phyloP scores from a whole-genome alignment of 371 early-diverging fungal genomes.

The Actinomortierella wolfii region DNA sequence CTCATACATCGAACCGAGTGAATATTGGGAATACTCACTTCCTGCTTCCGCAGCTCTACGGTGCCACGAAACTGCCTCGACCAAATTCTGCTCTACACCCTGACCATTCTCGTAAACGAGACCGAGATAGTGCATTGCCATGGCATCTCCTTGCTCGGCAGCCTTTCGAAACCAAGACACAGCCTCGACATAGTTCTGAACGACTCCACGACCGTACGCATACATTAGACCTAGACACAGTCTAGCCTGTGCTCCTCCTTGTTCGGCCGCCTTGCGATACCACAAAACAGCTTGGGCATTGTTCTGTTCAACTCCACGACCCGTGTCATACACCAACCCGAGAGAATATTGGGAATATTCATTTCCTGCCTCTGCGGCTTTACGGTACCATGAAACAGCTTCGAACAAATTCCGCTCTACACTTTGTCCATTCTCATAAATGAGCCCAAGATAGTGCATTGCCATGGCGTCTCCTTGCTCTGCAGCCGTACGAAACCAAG shows the following conservation, averaged over 20 bases:
- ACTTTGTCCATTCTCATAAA: constrained; percentile 80
- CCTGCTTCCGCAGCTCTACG: constrained; percentile 67
- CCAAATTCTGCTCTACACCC: constrained; percentile 62
- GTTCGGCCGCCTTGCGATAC: constrained; percentile 56
- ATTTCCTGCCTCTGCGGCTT: constrained; percentile 61
- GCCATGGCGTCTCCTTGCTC: constrained; percentile 67
- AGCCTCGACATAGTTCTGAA: constrained; percentile 62
- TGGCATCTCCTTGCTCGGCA: constrained; percentile 62
- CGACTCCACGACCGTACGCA: constrained; percentile 76
- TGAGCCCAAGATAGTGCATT: constrained; percentile 76
- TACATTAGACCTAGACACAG: constrained; percentile 80
- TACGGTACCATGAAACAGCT: constrained; percentile 71
- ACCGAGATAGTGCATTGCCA: constrained; percentile 81
- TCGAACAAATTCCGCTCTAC: constrained; percentile 61
- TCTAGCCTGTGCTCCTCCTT: constrained; percentile 66
- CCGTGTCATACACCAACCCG: constrained; percentile 75
- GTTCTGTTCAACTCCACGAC: constrained; percentile 60
- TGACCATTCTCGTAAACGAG: constrained; percentile 85
- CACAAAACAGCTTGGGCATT: constrained; percentile 57
- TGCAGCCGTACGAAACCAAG: constrained; percentile 53
- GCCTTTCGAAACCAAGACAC: constrained; percentile 70
- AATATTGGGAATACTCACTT: constrained; percentile 81
- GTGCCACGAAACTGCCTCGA: constrained; percentile 72
- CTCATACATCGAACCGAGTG: constrained; percentile 78
- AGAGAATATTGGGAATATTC: constrained; percentile 60